Evolutionary conservation across 2,329 filamentous ascomycete genomes (phyloP).

Genomic region (Stagonosporopsis tanaceti): DNA sequence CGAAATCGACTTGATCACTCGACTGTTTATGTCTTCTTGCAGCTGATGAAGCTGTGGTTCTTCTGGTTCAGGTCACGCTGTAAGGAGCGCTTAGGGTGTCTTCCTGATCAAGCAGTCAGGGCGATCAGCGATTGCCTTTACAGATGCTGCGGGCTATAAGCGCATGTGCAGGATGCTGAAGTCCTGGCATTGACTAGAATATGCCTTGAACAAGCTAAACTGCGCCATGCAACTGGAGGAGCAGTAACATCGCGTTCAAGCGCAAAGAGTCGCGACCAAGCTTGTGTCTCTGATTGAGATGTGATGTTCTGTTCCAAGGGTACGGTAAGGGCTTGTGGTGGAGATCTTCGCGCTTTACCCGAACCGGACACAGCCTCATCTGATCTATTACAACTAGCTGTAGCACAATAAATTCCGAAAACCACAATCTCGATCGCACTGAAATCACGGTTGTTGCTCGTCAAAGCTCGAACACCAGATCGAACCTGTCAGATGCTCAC

Average conservation of each 20-base stretch:
- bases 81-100: constrained; percentile 20
- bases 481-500: neutral
- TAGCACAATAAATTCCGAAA: neutral
- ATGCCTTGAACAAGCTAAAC: too few species aligned
- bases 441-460: neutral
- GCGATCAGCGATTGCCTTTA: constrained; percentile 25
- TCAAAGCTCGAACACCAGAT: neutral
- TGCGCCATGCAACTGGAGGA: neutral
- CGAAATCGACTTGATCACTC: neutral
- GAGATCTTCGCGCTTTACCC: constrained; percentile 16
- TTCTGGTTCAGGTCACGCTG: constrained; percentile 16
- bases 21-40: neutral
- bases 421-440: neutral
- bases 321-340: neutral
- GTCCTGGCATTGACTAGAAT: neutral
- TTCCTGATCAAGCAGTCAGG: constrained; percentile 22
- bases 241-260: neutral
- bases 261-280: constrained; percentile 2
- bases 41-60: constrained; percentile 1
- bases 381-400: constrained; percentile 7
- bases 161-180: neutral
- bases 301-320: constrained; percentile 17
- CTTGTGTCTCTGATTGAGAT: constrained; percentile 19
- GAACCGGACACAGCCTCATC: constrained; percentile 4
- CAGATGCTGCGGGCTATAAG: constrained; percentile 12